Conservation (phyloP, 371 early-diverging fungal species). For the Syncephalastrum monosporum region DNA sequence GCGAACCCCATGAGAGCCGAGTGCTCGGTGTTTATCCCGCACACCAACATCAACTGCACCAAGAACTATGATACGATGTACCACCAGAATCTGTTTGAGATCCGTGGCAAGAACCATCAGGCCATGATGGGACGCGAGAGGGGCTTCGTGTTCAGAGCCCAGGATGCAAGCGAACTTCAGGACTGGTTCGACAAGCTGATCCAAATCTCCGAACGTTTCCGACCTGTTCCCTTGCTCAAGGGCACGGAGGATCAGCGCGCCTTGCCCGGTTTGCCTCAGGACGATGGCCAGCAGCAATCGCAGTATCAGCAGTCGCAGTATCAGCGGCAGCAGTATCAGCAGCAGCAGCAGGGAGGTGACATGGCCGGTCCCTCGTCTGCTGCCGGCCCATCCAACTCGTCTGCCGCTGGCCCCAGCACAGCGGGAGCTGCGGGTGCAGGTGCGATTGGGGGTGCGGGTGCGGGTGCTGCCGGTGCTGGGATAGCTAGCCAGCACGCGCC, state of each 20-base stretch:
- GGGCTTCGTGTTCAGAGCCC: conserved; percentile 19
- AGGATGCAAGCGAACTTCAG: conserved; percentile 16
- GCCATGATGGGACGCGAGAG: conserved; percentile 20
- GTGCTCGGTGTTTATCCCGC: conserved; percentile 35
- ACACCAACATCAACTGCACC: conserved; percentile 15
- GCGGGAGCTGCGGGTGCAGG: too few relatives aligned
- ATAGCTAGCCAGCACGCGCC: too few relatives aligned
- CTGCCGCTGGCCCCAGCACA: too few relatives aligned
- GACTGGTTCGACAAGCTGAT: conserved; percentile 20
- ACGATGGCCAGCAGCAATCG: background rate
- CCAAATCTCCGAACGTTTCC: conserved; percentile 15
- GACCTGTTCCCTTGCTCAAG: conserved; percentile 14
- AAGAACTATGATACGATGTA: conserved; percentile 13
- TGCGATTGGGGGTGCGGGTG: too few relatives aligned
- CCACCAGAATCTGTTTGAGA: conserved; percentile 22
- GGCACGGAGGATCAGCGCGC: conserved; percentile 3
- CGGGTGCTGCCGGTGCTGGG: too few relatives aligned
- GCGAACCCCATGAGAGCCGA: conserved; percentile 31
- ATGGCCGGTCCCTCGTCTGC: too few relatives aligned
- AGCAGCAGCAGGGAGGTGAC: too few relatives aligned
- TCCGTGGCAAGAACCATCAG: conserved; percentile 25
- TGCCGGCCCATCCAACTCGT: too few relatives aligned
- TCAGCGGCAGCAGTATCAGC: too few relatives aligned
- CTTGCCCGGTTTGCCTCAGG: background rate
- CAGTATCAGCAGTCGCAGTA: background rate